A percentile compares a stretch with the other conserved stretches of the same genome.
These are phyloP conservation scores for Scheffersomyces parashehatae DNA, from an alignment of 1,139 yeast species.

Conservation along the genomic window DNA sequence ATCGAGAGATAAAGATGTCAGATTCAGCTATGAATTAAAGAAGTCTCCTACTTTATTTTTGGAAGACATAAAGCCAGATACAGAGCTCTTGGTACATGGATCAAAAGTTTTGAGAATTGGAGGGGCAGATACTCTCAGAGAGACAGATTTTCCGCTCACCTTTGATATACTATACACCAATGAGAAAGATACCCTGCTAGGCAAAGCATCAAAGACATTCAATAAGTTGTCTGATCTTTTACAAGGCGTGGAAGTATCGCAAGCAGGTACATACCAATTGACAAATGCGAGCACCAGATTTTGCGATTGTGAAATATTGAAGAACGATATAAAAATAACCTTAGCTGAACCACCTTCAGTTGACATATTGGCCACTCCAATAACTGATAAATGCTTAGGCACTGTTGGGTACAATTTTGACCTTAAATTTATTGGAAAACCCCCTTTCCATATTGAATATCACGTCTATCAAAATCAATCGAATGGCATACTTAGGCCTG, in stretches of 20 bases:
- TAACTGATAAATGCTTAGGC: conserved; percentile 88
- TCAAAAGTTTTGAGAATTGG: conserved; percentile 33
- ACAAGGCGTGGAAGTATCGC: conserved; percentile 40
- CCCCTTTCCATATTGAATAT: conserved; percentile 74
- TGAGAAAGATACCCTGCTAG: conserved; percentile 23
- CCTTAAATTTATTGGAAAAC: conserved; percentile 73
- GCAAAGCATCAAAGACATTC: conserved; percentile 38
- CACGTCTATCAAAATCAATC: conserved; percentile 52
- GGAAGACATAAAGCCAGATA: conserved; percentile 37
- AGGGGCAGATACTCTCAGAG: conserved; percentile 18
- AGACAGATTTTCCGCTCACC: conserved; percentile 48
- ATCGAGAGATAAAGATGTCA: conserved; percentile 46
- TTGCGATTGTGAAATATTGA: conserved; percentile 63
- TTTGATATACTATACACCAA: conserved; percentile 38
- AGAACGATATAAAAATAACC: conserved; percentile 15
- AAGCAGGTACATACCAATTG: conserved; percentile 66
- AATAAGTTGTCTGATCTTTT: conserved; percentile 27
- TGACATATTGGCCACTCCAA: conserved; percentile 55
- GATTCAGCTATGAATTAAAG: conserved; percentile 61
- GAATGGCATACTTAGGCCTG: conserved; percentile 33
- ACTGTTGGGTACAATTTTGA: conserved; percentile 75
- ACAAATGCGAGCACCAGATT: conserved; percentile 52
- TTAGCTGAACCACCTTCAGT: conserved; percentile 50
- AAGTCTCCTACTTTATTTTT: conserved; percentile 54
- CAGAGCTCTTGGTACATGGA: conserved; percentile 44